These are phyloP conservation scores for Salvia miltiorrhiza DNA, from an alignment of 257 asterid species.

Conservation along the genomic window DNA sequence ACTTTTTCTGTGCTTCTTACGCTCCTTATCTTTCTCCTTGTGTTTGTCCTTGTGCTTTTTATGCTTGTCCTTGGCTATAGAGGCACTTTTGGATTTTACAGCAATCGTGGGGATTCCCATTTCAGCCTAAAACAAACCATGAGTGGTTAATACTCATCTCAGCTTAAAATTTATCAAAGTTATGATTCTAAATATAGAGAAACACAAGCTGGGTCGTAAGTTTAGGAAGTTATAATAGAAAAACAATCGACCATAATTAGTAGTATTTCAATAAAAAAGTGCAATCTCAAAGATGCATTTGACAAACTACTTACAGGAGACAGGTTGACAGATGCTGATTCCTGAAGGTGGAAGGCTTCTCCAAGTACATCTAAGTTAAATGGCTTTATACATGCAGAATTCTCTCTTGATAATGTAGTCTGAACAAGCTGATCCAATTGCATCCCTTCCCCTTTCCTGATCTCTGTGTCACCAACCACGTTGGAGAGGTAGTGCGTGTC, in stretches of 20 bases:
- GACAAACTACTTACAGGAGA: slow-evolving; percentile 32
- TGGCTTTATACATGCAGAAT: slow-evolving; percentile 25
- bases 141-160: slow-evolving; percentile 6
- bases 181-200: neutral
- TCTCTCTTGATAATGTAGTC: slow-evolving; percentile 19
- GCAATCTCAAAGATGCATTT: slow-evolving; percentile 10
- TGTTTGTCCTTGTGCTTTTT: slow-evolving; percentile 37
- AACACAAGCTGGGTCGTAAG: neutral
- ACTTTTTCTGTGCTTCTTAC: slow-evolving; percentile 40
- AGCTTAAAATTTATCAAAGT: neutral
- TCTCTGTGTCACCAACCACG: slow-evolving; percentile 50
- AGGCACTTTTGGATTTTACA: slow-evolving; percentile 29
- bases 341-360: slow-evolving; percentile 45
- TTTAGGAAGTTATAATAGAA: neutral
- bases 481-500: slow-evolving; percentile 47
- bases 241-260: neutral
- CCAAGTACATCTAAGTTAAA: slow-evolving; percentile 43
- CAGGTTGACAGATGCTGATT: slow-evolving; percentile 29
- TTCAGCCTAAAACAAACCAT: slow-evolving; percentile 31
- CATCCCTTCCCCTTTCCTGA: slow-evolving; percentile 57
- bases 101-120: slow-evolving; percentile 34
- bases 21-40: slow-evolving; percentile 36
- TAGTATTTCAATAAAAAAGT: neutral
- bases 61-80: slow-evolving; percentile 32
- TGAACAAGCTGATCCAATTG: slow-evolving; percentile 44